Percentiles rank a stretch among this genome's conserved stretches.
Evolutionary conservation across 805 yeast genomes (phyloP).

Genomic region (Debaryomyces maramus): DNA sequence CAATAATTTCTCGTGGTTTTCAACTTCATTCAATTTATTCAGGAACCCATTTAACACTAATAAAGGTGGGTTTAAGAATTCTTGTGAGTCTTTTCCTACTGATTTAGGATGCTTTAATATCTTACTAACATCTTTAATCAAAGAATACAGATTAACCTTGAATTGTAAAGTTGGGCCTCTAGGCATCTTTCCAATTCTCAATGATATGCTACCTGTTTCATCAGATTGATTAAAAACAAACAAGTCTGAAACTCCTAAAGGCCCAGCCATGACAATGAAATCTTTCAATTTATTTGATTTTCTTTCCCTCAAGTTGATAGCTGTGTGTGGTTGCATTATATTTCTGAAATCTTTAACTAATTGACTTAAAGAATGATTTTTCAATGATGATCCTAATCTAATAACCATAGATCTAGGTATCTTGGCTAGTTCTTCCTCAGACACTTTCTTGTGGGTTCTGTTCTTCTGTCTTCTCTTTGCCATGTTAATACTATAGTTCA

Average conservation of each 20-base stretch:
- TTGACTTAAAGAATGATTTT: slow-evolving; percentile 80
- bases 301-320: slow-evolving; percentile 81
- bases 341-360: slow-evolving; percentile 83
- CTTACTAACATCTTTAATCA: slow-evolving; percentile 75
- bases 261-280: slow-evolving; percentile 98
- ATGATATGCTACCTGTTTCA: slow-evolving; percentile 72
- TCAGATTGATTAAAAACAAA: slow-evolving; percentile 83
- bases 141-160: slow-evolving; percentile 71
- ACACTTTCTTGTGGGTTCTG: slow-evolving; percentile 75
- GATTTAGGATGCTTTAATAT: slow-evolving; percentile 79
- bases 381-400: slow-evolving; percentile 73
- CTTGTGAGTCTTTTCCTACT: slow-evolving; percentile 59
- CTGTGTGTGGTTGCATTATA: slow-evolving; percentile 96
- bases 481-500: too few species aligned
- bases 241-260: slow-evolving; percentile 87
- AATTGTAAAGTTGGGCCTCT: slow-evolving; percentile 93
- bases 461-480: slow-evolving; percentile 58
- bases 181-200: slow-evolving; percentile 85
- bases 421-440: slow-evolving; percentile 66
- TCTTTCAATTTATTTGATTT: slow-evolving; percentile 86
- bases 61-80: slow-evolving; percentile 78
- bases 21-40: slow-evolving; percentile 60
- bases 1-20: slow-evolving; percentile 73
- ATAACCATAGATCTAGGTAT: slow-evolving; percentile 95
- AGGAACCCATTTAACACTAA: slow-evolving; percentile 88